Base-by-base conservation (phyloP, 1,284 basidiomycete genomes). In the Ustilago curta region DNA sequence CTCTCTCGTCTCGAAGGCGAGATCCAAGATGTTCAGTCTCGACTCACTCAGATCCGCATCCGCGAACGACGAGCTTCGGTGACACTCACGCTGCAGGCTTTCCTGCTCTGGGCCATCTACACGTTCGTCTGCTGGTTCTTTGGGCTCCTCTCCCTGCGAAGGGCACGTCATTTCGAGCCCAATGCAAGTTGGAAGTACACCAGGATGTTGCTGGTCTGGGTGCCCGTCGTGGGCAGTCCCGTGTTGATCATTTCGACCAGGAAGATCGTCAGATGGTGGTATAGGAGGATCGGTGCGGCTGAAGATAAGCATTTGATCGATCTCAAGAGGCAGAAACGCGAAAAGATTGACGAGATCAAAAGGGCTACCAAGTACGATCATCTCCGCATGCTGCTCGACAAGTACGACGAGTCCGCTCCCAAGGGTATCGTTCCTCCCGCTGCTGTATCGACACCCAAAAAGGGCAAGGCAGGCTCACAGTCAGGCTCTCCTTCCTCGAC, bases 281-380 rank as follows among this genome's bases (percentile, higher is more conserved):
- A 95, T 81, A 89, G 88, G 11, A 89, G 92, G 56, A 93, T 92
- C 81, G 92, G 92, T 2, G 90, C 91, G 62, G 89, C 89, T 2
- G 95, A 98, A 49, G 95, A 98, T 85, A 92, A 90, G 80, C 90
- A 91, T 12, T 87, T 99, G 18, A 90, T 91, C 66, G 85, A 87
- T 0, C 87, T 97, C 12, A 89, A 93, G 76, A 91, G 91, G 80
- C 88, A 92, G 81, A 94, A 95, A 78, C 90, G 92, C 39, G 89
- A 89, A 42, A 95, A 94, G 84, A 89, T 99, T 31, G 95, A 97
- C 77, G 95, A 97, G 82, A 93, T 99, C 79, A 99, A 99, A 88
- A 93, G 94, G 86, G 94, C 93, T 80, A 97, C 95, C 0, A 95
- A 96, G 80, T 99, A 93, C 85, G 94, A 99, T 84, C 90, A 90